Base-by-base conservation (phyloP, 164 flowering plant genomes). In the Kingdonia uniflora region DNA sequence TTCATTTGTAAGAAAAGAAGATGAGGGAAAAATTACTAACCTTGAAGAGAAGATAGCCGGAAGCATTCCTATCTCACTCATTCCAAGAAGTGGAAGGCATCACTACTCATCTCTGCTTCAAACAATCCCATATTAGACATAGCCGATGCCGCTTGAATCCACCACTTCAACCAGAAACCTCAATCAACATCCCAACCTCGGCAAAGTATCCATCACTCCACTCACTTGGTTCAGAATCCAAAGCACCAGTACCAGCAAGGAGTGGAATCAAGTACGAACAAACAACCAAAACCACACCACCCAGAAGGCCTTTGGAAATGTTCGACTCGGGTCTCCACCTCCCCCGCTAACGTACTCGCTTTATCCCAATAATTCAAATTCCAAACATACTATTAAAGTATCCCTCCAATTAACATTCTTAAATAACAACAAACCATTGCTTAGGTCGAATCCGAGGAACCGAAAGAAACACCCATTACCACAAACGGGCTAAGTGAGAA, bases 201-300 rank as follows among this genome's bases (percentile, higher is more conserved):
- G 97, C 90, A 71, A 86, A 89, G 63, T 86, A 89, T 6, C 97
- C 97, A 58, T 86, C 97, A 40, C 69, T 82, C 97, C 97, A 89
- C 54, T 80, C 80, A 55, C 75, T 57, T 5, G 83, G 49, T 0
- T 64, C 45, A 10, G 76, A 42, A 0, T 46, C 58, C 60, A 80
- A 55, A 35, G 94, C 97, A 22, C 95, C 97, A 0, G 95, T 89
- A 22, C 97, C 97, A 0, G 88, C 90, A 24, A 86, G 76, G 17
- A 89, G 79, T 11, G 97, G 95, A 47, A 86, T 63, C 74, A 89
- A 65, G 66, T 89, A 89, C 0, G 86, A 82, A 19, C 52, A 61
- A 46, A 82, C 75, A 49, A 86, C 97, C 74, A 89, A 55, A 47
- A 82, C 60, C 15, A 89, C 79, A 8, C 82, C 95, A 39, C 88